phyloP scores from a whole-genome alignment of 192 early-diverging fungal genomes.

The Backusella liffmaniae region DNA sequence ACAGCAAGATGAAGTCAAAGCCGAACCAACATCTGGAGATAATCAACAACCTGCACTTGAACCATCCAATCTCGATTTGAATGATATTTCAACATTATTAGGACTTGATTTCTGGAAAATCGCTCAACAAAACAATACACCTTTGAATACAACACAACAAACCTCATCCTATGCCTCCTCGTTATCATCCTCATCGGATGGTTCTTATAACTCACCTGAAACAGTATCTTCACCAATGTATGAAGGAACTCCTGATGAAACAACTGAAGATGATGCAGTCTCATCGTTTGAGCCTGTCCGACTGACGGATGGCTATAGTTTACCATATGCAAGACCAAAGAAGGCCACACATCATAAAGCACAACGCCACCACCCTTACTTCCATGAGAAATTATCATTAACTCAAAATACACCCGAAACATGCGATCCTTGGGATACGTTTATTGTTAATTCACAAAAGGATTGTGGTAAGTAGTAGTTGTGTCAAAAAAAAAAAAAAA shows the following conservation, averaged over 20 bases:
- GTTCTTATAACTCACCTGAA: neutral
- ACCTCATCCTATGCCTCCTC: conserved; percentile 8
- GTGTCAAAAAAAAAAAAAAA: neutral
- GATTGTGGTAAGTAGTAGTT: neutral
- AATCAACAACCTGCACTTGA: neutral
- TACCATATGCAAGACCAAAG: neutral
- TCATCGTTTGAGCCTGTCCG: conserved; percentile 5
- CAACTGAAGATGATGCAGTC: neutral
- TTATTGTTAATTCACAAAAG: neutral
- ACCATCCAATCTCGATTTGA: neutral
- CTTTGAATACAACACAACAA: neutral
- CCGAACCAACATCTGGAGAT: neutral
- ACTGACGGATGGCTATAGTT: neutral
- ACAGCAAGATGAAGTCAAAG: neutral
- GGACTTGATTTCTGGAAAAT: conserved; percentile 17
- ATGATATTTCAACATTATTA: neutral
- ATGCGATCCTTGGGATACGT: neutral
- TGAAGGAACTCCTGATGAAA: neutral
- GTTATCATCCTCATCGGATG: neutral
- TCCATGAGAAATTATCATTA: neutral
- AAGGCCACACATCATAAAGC: conserved; percentile 2
- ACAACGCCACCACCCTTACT: neutral
- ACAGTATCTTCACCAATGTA: neutral
- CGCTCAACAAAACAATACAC: conserved; percentile 10
- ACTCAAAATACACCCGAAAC: neutral